Percentiles rank a stretch among this genome's conserved stretches.
phyloP scores from a whole-genome alignment of 108 stramenopile genomes.

The Schizochytrium sp. region DNA sequence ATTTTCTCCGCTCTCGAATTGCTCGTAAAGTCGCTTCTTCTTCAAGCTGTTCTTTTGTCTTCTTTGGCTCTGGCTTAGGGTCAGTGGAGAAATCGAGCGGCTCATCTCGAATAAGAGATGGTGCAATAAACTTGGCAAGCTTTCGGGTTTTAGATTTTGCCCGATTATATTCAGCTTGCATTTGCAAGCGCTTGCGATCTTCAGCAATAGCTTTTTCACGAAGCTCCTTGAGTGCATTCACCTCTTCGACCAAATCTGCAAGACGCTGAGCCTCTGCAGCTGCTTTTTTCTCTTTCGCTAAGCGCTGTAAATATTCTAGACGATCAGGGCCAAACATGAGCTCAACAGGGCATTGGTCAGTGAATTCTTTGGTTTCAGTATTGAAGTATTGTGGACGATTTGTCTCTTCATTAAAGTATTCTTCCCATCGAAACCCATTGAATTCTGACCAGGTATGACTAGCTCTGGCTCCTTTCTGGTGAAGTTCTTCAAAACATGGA shows the following conservation, averaged over 20 bases:
- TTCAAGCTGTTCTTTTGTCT: neutral
- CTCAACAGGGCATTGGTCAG: constrained; percentile 38
- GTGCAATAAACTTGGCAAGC: constrained; percentile 4
- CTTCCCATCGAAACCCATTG: constrained; percentile 52
- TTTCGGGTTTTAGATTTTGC: constrained; percentile 20
- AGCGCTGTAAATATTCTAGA: constrained; percentile 22
- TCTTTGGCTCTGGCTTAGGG: constrained; percentile 1
- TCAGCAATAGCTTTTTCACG: constrained; percentile 25
- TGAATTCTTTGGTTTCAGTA: constrained; percentile 42
- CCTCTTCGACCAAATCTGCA: constrained; percentile 21
- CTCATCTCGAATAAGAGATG: neutral
- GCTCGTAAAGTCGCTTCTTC: constrained; percentile 17
- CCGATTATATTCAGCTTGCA: constrained; percentile 39
- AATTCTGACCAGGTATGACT: constrained; percentile 31
- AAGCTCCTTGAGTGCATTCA: constrained; percentile 17
- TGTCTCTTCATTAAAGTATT: constrained; percentile 42
- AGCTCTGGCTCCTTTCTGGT: neutral
- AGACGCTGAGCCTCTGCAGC: constrained; percentile 31
- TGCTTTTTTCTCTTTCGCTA: neutral
- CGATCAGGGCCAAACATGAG: constrained; percentile 58
- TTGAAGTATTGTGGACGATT: neutral
- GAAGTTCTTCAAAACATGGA: constrained; percentile 25
- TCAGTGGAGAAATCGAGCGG: neutral
- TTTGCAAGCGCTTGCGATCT: neutral
- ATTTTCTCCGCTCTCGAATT: constrained; percentile 8